phyloP scores from a whole-genome alignment of 2,329 filamentous ascomycete species.

The Aplosporella prunicola region DNA sequence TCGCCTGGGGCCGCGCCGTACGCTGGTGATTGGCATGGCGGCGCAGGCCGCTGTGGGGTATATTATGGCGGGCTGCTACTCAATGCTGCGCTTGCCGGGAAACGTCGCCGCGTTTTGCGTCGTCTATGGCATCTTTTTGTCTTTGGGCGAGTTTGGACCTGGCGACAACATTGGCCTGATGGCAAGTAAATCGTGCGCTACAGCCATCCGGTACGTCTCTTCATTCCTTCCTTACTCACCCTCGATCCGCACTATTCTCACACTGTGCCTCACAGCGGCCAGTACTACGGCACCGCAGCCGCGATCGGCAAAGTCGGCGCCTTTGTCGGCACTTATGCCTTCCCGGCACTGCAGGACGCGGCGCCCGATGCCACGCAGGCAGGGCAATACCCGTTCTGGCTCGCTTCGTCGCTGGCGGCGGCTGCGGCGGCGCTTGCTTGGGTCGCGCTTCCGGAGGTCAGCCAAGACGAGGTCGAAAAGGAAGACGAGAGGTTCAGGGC shows the following conservation, averaged over 20 bases:
- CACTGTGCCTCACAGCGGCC: constrained; percentile 43
- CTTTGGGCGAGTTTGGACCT: constrained; percentile 71
- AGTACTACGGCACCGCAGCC: constrained; percentile 62
- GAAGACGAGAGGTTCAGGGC: constrained; percentile 69
- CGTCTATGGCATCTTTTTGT: constrained; percentile 68
- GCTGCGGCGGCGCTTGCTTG: constrained; percentile 59
- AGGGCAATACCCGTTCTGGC: constrained; percentile 83
- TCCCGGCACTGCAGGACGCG: constrained; percentile 50
- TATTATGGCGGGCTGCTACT: constrained; percentile 77
- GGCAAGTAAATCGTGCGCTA: constrained; percentile 80
- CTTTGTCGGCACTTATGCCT: constrained; percentile 78
- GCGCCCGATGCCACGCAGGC: constrained; percentile 33
- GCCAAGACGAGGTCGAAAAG: constrained; percentile 69
- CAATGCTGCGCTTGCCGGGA: constrained; percentile 52
- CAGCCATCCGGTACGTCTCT: constrained; percentile 52
- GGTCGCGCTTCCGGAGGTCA: constrained; percentile 64
- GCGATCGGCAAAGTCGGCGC: constrained; percentile 69
- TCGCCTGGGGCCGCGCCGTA: constrained; percentile 62
- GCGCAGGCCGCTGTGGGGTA: constrained; percentile 73
- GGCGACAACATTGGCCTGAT: constrained; percentile 87
- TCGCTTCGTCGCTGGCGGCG: constrained; percentile 69
- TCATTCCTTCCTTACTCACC: neutral
- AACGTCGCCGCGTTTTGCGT: constrained; percentile 70
- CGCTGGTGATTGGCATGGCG: constrained; percentile 60
- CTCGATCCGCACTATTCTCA: constrained; percentile 1